A percentile compares a stretch with the other conserved stretches of the same genome.
Evolutionary conservation across 73 alveolate species (phyloP).

Genomic region (Strombidium stylifer): DNA sequence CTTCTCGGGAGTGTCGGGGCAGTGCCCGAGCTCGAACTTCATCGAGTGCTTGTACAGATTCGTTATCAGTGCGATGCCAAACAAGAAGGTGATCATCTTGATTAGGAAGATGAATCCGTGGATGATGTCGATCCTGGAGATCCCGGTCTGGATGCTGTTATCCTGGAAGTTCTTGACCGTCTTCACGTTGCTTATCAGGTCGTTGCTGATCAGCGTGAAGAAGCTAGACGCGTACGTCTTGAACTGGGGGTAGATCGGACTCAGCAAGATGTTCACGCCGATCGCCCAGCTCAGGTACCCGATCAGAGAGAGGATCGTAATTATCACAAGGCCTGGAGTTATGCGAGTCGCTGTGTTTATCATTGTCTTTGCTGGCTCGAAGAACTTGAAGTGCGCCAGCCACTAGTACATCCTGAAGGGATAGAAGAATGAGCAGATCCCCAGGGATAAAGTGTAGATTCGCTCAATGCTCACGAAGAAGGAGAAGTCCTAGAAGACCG

Average conservation of each 20-base stretch:
- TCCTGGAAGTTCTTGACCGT: neutral
- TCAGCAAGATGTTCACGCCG: neutral
- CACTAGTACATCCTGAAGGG: neutral
- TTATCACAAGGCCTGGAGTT: neutral
- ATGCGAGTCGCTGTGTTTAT: neutral
- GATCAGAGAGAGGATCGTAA: neutral
- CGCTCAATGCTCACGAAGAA: neutral
- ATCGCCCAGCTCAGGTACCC: neutral
- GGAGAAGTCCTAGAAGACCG: neutral
- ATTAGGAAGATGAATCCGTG: neutral
- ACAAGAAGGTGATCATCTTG: neutral
- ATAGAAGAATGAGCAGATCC: neutral
- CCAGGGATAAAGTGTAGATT: neutral
- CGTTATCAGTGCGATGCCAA: neutral
- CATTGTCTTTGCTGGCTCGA: neutral
- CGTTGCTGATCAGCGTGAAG: neutral
- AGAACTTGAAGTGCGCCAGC: neutral
- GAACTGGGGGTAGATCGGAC: neutral
- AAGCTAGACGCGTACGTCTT: too few relatives aligned
- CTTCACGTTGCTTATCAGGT: neutral
- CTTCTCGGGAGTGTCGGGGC: slow-evolving; percentile 34
- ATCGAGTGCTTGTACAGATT: slow-evolving; percentile 3
- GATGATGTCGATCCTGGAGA: neutral
- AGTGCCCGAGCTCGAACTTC: slow-evolving; percentile 22
- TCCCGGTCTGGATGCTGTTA: neutral